A percentile compares a stretch with the other conserved stretches of the same genome.
Conservation (phyloP, 1,139 yeast species). For the Magnusiomyces suaveolens region DNA sequence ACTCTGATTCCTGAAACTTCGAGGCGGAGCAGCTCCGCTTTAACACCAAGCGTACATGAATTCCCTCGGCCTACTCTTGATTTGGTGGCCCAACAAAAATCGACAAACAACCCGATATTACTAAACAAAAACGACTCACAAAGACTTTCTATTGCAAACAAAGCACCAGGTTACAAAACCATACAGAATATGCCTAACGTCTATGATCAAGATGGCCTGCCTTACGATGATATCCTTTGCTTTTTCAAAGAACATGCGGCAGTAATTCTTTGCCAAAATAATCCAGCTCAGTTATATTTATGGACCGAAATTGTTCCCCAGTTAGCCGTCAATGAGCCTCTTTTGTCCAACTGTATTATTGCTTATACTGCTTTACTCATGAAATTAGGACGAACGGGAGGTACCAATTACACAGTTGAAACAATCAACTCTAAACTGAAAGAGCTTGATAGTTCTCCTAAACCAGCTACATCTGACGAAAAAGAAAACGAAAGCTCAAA, state of each 20-base stretch:
- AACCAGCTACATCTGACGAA: not conserved
- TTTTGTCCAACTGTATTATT: constrained; percentile 9
- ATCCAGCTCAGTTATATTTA: not conserved
- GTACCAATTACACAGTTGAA: not conserved
- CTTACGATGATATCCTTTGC: constrained; percentile 5
- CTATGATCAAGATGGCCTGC: not conserved
- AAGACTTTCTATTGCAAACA: not conserved
- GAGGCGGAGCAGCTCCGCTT: not conserved
- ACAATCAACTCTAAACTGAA: not conserved
- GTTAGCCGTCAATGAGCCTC: constrained; percentile 5
- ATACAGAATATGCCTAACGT: not conserved
- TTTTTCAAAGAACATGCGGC: constrained; percentile 1
- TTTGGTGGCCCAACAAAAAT: not conserved
- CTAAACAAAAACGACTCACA: not conserved
- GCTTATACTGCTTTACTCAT: constrained; percentile 10
- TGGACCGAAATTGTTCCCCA: constrained; percentile 12
- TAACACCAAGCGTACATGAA: not conserved
- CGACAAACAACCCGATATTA: not conserved
- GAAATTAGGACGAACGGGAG: not conserved
- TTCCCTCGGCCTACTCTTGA: not conserved
- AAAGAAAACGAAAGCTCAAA: not conserved
- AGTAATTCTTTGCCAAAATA: constrained; percentile 1
- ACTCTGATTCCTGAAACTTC: not conserved
- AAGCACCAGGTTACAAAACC: constrained; percentile 2
- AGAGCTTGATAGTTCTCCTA: not conserved